phyloP scores from a whole-genome alignment of 306 rosid genomes.

The Vigna hirtella region DNA sequence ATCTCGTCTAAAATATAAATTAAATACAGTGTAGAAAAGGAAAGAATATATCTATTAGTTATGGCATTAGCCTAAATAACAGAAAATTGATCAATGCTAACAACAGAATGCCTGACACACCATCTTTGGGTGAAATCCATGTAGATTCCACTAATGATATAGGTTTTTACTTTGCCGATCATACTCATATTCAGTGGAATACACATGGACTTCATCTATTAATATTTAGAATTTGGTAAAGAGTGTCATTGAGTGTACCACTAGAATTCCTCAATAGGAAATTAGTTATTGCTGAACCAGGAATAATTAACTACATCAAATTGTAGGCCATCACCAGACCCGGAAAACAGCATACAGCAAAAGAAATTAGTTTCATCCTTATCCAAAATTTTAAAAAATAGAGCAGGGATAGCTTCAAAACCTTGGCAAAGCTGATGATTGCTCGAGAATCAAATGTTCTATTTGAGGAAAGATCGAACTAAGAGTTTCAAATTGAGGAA shows the following conservation, averaged over 20 bases:
- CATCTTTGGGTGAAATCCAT: not conserved
- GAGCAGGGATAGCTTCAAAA: constrained; percentile 46
- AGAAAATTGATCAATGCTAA: constrained; percentile 1
- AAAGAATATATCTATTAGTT: constrained; percentile 6
- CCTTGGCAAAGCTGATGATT: constrained; percentile 83
- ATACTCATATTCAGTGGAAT: not conserved
- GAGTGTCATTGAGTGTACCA: not conserved
- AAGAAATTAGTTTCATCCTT: constrained; percentile 26
- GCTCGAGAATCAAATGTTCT: constrained; percentile 76
- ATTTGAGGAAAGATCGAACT: constrained; percentile 80
- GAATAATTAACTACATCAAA: not conserved
- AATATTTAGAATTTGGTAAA: not conserved
- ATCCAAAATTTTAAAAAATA: constrained; percentile 32
- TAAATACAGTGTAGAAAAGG: constrained; percentile 1
- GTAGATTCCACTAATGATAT: not conserved
- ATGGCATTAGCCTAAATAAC: constrained; percentile 29
- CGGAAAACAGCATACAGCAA: constrained; percentile 35
- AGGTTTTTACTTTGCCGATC: not conserved
- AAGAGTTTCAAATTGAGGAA: constrained; percentile 65
- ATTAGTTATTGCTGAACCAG: constrained; percentile 24
- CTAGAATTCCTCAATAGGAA: not conserved
- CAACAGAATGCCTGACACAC: not conserved
- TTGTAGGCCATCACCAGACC: constrained; percentile 10
- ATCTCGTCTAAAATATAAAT: constrained; percentile 1
- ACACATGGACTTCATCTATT: not conserved